These are phyloP conservation scores for Pythium biforme DNA, from an alignment of 352 stramenopile species.

Conservation along the genomic window DNA sequence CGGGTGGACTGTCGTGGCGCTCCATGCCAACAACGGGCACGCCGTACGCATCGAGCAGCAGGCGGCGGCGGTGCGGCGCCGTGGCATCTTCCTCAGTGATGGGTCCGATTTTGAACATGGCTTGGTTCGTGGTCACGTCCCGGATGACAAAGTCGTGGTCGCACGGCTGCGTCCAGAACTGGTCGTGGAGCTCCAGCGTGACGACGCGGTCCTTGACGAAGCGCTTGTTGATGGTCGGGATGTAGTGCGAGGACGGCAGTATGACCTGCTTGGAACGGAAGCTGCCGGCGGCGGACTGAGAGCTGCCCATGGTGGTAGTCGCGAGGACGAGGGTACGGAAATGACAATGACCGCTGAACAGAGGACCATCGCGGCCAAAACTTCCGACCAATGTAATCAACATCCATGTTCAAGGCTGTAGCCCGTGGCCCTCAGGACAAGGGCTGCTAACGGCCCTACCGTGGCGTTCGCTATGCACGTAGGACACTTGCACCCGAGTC, in stretches of 20 bases:
- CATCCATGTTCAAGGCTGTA: too few relatives aligned
- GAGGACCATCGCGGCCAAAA: too few relatives aligned
- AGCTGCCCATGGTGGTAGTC: conserved; percentile 5
- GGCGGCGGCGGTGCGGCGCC: neutral
- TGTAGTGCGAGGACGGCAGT: conserved; percentile 11
- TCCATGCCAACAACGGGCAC: conserved; percentile 23
- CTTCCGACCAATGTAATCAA: too few relatives aligned
- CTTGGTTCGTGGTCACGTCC: conserved; percentile 6
- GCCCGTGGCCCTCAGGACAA: too few relatives aligned
- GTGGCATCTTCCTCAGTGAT: conserved; percentile 4
- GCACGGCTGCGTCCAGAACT: conserved; percentile 17
- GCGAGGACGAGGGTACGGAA: neutral
- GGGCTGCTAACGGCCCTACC: too few relatives aligned
- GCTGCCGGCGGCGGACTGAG: neutral
- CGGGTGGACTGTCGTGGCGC: neutral
- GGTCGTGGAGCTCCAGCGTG: conserved; percentile 15
- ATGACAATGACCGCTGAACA: neutral
- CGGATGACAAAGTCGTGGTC: conserved; percentile 16
- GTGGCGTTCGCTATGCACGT: too few relatives aligned
- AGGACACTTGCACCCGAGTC: too few relatives aligned
- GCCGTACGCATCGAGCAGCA: conserved; percentile 23
- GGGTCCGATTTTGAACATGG: conserved; percentile 11
- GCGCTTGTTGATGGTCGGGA: conserved; percentile 17
- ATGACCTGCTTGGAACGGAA: neutral
- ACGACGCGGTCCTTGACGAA: conserved; percentile 19